Base-by-base conservation (phyloP, 768 basidiomycete species). In the Rubroboletus satanas region DNA sequence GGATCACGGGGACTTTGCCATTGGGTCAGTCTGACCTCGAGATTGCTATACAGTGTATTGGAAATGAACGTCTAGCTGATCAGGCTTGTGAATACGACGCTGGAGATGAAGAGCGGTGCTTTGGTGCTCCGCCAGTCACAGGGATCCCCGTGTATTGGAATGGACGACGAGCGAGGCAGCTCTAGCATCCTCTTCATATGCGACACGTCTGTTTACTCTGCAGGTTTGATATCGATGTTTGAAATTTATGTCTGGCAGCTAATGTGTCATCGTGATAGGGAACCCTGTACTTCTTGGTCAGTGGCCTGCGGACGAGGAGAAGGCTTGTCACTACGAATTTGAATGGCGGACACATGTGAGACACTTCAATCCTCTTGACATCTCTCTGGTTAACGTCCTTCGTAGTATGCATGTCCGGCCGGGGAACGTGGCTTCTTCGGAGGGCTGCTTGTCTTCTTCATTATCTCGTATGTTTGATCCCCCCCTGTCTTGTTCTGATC, bases 301-400 rank as follows among this genome's bases (percentile, higher is more conserved):
- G 46, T 79, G 92, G 23, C 82, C 83, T 8, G 73, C 74, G 9
- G 79, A 81, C 15, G 83, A 87, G 33, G 80, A 85, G 9, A 65
- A 65, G 28, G 83, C 82, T n/a, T 95, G 93, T 67, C 80, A 83
- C 12, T 93, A 85, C 66, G 81, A 88, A 54, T 71, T 95, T 37
- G 90, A 94, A 73, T 95, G 93, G 93, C 76, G 79, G 52, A 93
- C 88, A 5, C 83, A 83, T 61, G 91, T 93, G 60, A 63, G 81
- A 69, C 29, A 23, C 28, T n/a, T 31, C 35, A n/a, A 2, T 36
- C 4, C 14, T 32, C 5, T 55, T 29, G 14, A 26, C 2, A 10
- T 29, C 3, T 8, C 12, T 10, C 26, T 32, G 8, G 1, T 31
- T 45, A 7, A 67, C 21, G 0, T 26, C 17, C 21, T 26, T 17